Evolutionary conservation across 371 early-diverging fungal genomes (phyloP).

Genomic region (Catenaria anguillulae): DNA sequence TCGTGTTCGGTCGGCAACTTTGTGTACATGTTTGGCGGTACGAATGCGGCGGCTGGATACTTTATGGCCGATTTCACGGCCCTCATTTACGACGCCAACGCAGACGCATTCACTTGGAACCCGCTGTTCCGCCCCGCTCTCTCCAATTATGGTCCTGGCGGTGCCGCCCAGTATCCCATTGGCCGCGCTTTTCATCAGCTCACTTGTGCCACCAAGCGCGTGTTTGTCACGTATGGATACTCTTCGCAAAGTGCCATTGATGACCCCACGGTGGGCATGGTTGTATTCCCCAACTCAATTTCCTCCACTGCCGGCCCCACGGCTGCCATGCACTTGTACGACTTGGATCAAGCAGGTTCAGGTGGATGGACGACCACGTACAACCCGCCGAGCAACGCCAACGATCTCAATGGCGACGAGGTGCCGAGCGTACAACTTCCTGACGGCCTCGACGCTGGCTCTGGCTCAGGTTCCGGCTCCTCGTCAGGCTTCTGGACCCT

Average conservation of each 20-base stretch:
- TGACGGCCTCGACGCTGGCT: background rate
- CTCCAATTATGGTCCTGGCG: no score
- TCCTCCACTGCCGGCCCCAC: background rate
- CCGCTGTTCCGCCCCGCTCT: no score
- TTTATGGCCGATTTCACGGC: background rate
- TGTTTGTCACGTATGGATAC: background rate
- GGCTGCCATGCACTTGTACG: background rate
- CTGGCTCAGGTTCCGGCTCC: no score
- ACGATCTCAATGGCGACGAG: background rate
- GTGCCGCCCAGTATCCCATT: background rate
- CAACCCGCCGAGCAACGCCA: background rate
- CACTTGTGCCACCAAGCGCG: background rate
- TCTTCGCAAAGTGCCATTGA: background rate
- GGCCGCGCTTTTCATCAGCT: slow-evolving; percentile 3
- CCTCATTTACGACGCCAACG: background rate
- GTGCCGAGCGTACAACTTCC: background rate
- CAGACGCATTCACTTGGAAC: background rate
- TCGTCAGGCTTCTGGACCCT: no score
- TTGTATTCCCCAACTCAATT: background rate
- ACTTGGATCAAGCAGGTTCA: no score
- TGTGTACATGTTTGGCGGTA: background rate
- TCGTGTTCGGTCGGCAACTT: background rate
- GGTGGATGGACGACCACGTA: background rate
- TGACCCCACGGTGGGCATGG: background rate
- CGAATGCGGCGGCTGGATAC: background rate